Evolutionary conservation across 495 filamentous ascomycete species (phyloP), one percentile per base, ranked within the genome.

Genomic region (Talaromyces trachyspermus): DNA sequence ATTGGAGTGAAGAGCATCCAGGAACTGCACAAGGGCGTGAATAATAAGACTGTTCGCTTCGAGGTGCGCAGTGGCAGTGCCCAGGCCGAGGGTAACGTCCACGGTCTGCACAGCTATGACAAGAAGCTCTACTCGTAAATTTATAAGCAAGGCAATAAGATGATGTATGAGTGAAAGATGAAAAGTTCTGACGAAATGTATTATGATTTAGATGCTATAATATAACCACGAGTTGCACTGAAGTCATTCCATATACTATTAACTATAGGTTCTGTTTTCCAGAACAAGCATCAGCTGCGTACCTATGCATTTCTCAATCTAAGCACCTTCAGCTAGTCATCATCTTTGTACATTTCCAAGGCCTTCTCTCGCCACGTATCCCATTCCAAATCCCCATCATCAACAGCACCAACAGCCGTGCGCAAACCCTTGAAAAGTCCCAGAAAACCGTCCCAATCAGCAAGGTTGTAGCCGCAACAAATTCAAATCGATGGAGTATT

Each of bases 91-190:
- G 92, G 92, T 52, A 88, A 88, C 59, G 89, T 99, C 54, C 91
- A 97, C 61, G 83, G 83, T 57, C 84, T 99, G 76, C 88, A 97
- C 70, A 92, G 85, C 65, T 97, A 92, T 65, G 95, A 95, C 72
- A 99, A 97, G 84, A 99, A 96, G 75, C 83, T 99, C 51, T 98
- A 95, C 67, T 86, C 89, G 50, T 95, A 84, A 63, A 55, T 24
- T 23, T 35, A 46, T 33, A 24, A 24, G 20, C 23, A 26, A 42
- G n/a, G n/a, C n/a, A n/a, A n/a, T n/a, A n/a, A n/a, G n/a, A n/a
- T 42, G 39, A 42, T 42, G 39, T 42, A 42, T 42, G 39, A 42
- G 39, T 42, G 39, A 22, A 40, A 11, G 26, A 18, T 25, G 23
- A 26, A 42, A 40, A 42, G 19, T n/a, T 10, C 26, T 12, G n/a